Evolutionary conservation across 768 basidiomycete genomes (phyloP).

Genomic region (Naganishia kalamii): DNA sequence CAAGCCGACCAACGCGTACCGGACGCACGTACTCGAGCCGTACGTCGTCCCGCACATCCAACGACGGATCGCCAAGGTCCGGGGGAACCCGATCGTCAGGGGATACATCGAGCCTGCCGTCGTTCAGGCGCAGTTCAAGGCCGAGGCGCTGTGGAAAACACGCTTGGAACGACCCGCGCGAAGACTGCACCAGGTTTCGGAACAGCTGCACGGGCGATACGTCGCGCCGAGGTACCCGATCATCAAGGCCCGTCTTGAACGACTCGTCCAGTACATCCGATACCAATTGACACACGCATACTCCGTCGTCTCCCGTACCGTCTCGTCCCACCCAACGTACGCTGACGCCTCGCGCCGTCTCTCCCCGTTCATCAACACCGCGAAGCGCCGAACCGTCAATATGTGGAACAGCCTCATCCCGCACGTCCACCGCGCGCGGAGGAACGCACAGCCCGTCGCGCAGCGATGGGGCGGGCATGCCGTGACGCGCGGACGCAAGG

Average conservation of each 20-base stretch:
- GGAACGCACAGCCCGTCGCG: conserved; percentile 7
- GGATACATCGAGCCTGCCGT: conserved; percentile 12
- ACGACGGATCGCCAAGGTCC: conserved; percentile 11
- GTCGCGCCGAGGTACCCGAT: neutral
- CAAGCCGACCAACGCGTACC: conserved; percentile 22
- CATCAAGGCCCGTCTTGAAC: neutral
- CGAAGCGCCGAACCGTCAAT: neutral
- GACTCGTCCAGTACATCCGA: conserved; percentile 3
- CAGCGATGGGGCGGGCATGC: neutral
- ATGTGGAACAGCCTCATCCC: neutral
- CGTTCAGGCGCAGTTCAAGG: neutral
- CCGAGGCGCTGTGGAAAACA: neutral
- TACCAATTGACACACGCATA: neutral
- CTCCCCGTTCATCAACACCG: neutral
- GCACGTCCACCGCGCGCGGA: conserved; percentile 3
- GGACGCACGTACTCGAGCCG: conserved; percentile 20
- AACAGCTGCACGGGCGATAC: neutral
- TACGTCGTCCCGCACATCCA: conserved; percentile 22
- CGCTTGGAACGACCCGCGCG: neutral
- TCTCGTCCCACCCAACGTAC: conserved; percentile 5
- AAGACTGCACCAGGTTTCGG: neutral
- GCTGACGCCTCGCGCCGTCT: neutral
- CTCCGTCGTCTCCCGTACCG: neutral
- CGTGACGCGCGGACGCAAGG: neutral
- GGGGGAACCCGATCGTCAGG: conserved; percentile 14